Conservation (phyloP, 495 filamentous ascomycete species). For the Penicillium verhagenii region DNA sequence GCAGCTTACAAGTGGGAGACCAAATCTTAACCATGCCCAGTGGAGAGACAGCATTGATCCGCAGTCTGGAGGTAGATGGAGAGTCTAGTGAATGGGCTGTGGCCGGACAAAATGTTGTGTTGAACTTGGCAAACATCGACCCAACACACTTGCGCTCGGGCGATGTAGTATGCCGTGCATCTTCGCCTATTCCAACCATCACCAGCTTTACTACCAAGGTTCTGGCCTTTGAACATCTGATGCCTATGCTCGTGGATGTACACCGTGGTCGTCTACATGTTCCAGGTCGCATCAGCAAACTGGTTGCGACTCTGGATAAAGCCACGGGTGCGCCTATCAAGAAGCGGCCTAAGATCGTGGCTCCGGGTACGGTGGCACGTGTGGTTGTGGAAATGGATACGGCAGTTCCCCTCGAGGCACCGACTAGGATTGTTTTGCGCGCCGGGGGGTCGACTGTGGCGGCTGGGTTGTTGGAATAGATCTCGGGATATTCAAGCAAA, state of each 20-base stretch:
- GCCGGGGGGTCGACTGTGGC: slow-evolving; percentile 79
- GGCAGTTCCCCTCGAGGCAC: slow-evolving; percentile 75
- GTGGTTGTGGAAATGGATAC: slow-evolving; percentile 70
- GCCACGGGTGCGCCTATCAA: slow-evolving; percentile 63
- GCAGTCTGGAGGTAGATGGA: slow-evolving; percentile 71
- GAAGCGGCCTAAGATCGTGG: slow-evolving; percentile 80
- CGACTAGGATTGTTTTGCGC: slow-evolving; percentile 76
- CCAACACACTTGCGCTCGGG: slow-evolving; percentile 75
- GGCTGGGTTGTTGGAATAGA: slow-evolving; percentile 77
- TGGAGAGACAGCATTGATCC: slow-evolving; percentile 73
- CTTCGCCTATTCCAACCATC: slow-evolving; percentile 64
- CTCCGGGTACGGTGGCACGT: slow-evolving; percentile 66
- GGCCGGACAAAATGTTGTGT: slow-evolving; percentile 83
- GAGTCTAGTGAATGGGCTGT: slow-evolving; percentile 84
- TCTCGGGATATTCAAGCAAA: background rate
- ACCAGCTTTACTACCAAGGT: slow-evolving; percentile 76
- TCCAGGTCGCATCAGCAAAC: slow-evolving; percentile 66
- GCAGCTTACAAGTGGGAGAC: slow-evolving; percentile 81
- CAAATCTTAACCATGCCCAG: slow-evolving; percentile 75
- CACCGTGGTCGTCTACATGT: slow-evolving; percentile 81
- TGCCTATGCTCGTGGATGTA: slow-evolving; percentile 85
- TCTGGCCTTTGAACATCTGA: slow-evolving; percentile 82
- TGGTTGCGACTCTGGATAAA: slow-evolving; percentile 77
- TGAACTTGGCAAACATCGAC: slow-evolving; percentile 87
- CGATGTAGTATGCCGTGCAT: slow-evolving; percentile 76